phyloP scores from a whole-genome alignment of 345 rosid species.

The Clarkia xantiana region DNA sequence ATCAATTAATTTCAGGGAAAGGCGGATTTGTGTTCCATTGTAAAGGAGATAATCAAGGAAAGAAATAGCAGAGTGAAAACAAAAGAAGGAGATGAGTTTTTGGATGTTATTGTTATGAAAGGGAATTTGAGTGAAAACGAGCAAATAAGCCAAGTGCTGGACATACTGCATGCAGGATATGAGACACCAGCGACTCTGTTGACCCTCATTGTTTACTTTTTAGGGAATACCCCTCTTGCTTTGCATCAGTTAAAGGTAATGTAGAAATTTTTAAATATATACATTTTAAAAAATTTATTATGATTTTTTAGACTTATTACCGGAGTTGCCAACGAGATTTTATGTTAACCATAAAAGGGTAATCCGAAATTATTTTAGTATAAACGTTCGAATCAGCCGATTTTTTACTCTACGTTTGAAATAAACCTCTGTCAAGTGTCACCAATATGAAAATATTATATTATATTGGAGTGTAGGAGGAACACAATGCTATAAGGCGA shows the following conservation, averaged over 20 bases:
- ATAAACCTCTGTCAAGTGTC: too few species aligned
- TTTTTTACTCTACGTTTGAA: too few species aligned
- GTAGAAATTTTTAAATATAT: too few species aligned
- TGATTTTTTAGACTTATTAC: too few species aligned
- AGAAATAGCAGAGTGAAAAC: conserved; percentile 11
- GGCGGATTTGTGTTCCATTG: conserved; percentile 31
- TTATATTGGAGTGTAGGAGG: too few species aligned
- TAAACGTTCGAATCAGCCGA: too few species aligned
- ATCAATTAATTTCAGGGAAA: conserved; percentile 46
- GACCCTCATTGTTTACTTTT: conserved; percentile 32
- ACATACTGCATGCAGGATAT: conserved; percentile 46
- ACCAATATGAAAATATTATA: too few species aligned
- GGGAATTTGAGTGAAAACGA: conserved; percentile 45
- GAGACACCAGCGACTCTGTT: conserved; percentile 41
- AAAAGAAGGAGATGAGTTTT: conserved; percentile 17
- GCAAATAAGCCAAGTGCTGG: conserved; percentile 41
- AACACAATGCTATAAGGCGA: conserved; percentile 50
- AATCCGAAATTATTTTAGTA: too few species aligned
- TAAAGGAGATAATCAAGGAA: conserved; percentile 37
- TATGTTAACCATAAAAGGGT: too few species aligned
- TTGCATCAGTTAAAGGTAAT: conserved; percentile 33
- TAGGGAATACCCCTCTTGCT: conserved; percentile 23
- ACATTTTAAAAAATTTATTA: too few species aligned
- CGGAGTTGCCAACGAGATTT: too few species aligned
- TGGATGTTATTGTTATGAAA: conserved; percentile 27